A percentile compares a stretch with the other conserved stretches of the same genome.
These are phyloP conservation scores for Fusarium sp. DNA, from an alignment of 2,329 filamentous ascomycete species.

Conservation along the genomic window DNA sequence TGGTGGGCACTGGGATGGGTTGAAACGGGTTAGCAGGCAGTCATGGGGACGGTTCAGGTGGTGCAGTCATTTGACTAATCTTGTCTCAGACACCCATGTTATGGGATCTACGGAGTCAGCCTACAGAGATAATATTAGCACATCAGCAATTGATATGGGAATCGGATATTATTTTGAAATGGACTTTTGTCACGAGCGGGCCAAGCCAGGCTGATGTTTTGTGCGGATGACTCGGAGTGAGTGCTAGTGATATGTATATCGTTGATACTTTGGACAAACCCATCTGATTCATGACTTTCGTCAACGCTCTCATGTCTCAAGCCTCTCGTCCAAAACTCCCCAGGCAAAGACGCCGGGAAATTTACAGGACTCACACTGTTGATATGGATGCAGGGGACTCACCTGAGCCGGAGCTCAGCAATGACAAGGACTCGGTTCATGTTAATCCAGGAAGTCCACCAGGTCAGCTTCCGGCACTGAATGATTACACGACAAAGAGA, in stretches of 20 bases:
- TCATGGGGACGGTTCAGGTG: slow-evolving; percentile 29
- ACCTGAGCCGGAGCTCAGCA: slow-evolving; percentile 15
- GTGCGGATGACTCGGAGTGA: slow-evolving; percentile 24
- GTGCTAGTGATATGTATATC: slow-evolving; percentile 4
- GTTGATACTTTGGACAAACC: not conserved
- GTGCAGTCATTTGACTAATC: slow-evolving; percentile 30
- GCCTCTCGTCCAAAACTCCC: slow-evolving; percentile 2
- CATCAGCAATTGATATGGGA: slow-evolving; percentile 10
- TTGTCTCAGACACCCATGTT: slow-evolving; percentile 35
- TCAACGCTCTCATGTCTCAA: slow-evolving; percentile 30
- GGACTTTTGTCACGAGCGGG: slow-evolving; percentile 28
- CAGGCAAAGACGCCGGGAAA: slow-evolving; percentile 25
- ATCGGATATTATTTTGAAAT: slow-evolving; percentile 1
- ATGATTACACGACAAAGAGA: slow-evolving; percentile 26
- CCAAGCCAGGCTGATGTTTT: slow-evolving; percentile 23
- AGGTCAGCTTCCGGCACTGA: slow-evolving; percentile 33
- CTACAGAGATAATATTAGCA: slow-evolving; percentile 2
- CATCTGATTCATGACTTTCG: not conserved
- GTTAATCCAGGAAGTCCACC: slow-evolving; percentile 45
- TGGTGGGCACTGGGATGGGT: not conserved
- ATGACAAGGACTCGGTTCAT: slow-evolving; percentile 42
- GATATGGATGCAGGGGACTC: slow-evolving; percentile 33
- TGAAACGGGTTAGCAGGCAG: slow-evolving; percentile 11
- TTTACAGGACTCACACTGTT: slow-evolving; percentile 9
- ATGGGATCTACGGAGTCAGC: slow-evolving; percentile 19